Conservation (phyloP, 208 protist species). For the Sergeia podlipaevii region DNA sequence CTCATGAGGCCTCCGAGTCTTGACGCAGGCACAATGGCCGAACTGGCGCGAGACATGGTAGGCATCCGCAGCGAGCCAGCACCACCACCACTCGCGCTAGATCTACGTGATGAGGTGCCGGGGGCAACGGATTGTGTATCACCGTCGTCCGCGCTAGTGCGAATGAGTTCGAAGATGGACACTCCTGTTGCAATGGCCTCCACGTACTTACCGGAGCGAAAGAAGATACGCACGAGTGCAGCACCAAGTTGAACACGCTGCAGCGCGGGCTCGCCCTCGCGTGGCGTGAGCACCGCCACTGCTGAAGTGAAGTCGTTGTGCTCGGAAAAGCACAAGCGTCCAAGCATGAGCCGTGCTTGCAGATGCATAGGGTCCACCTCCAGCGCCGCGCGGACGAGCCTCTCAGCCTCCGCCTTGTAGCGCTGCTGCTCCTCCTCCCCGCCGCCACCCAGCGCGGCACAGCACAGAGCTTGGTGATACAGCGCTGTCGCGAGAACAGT, state of each 20-base stretch:
- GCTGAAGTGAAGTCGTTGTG: constrained; percentile 41
- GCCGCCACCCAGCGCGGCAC: constrained; percentile 26
- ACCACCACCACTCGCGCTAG: constrained; percentile 7
- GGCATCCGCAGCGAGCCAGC: constrained; percentile 59
- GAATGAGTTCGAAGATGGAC: constrained; percentile 77
- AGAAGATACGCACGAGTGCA: constrained; percentile 69
- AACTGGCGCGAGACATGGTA: constrained; percentile 75
- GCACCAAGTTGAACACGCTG: constrained; percentile 80
- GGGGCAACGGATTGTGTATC: constrained; percentile 77
- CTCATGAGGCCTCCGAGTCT: constrained; percentile 46
- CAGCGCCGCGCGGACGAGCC: constrained; percentile 28
- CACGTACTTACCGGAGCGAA: constrained; percentile 48
- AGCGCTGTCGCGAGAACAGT: constrained; percentile 57
- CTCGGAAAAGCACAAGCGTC: constrained; percentile 65
- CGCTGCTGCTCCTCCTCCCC: constrained; percentile 13
- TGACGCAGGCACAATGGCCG: constrained; percentile 75
- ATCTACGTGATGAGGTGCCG: constrained; percentile 34
- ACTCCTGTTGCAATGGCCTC: constrained; percentile 82
- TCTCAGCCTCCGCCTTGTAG: constrained; percentile 19
- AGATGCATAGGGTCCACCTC: constrained; percentile 61
- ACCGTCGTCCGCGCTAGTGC: constrained; percentile 77
- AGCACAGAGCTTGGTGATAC: constrained; percentile 65
- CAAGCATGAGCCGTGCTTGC: constrained; percentile 69
- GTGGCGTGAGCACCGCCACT: constrained; percentile 55
- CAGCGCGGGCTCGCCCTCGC: constrained; percentile 56